Evolutionary conservation across 345 rosid species (phyloP).

Genomic region (Populus euphratica): DNA sequence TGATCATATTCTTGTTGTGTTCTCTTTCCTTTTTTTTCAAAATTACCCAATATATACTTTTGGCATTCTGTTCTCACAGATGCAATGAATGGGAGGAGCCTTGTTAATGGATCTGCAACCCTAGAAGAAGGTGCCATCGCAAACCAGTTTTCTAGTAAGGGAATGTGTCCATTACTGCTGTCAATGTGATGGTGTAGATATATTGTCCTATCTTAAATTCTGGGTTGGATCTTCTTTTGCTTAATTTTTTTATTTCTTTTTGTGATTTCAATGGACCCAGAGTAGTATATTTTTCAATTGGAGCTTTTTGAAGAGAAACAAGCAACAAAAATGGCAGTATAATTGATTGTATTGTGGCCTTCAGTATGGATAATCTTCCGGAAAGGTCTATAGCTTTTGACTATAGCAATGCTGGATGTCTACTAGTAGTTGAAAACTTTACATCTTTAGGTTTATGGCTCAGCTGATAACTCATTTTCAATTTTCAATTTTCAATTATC

Average conservation of each 20-base stretch:
- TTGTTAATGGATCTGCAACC: slow-evolving; percentile 31
- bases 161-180: not conserved
- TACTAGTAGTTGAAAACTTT: not conserved
- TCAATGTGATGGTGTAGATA: too few species aligned
- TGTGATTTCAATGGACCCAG: not conserved
- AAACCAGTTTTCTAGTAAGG: slow-evolving; percentile 25
- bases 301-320: not conserved
- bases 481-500: too few species aligned
- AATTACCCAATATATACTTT: not conserved
- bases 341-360: not conserved
- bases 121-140: slow-evolving; percentile 23
- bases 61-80: slow-evolving; percentile 18
- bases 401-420: not conserved
- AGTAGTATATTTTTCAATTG: too few species aligned
- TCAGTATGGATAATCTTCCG: not conserved
- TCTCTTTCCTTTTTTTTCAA: not conserved
- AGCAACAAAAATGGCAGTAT: not conserved
- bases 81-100: slow-evolving; percentile 24
- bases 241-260: not conserved
- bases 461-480: not conserved
- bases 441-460: not conserved
- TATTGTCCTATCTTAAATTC: not conserved
- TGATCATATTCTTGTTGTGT: not conserved
- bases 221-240: not conserved
- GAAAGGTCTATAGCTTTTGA: slow-evolving; percentile 6